These are phyloP conservation scores for Aspergillus amoenus DNA, from an alignment of 2,329 filamentous ascomycete species.

Conservation along the genomic window DNA sequence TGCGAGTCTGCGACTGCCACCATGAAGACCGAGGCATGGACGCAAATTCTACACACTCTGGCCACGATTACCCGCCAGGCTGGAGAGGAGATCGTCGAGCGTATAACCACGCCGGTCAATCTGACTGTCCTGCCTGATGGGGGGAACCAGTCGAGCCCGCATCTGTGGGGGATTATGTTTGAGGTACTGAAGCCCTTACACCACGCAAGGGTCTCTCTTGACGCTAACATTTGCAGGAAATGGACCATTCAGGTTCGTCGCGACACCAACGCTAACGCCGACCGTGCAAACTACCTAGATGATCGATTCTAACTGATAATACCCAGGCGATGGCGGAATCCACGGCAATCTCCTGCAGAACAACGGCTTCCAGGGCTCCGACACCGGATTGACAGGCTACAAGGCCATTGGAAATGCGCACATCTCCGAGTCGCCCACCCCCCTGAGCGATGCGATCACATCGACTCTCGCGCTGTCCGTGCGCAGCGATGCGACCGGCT, in stretches of 20 bases:
- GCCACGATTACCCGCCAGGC: too few relatives aligned
- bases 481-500: constrained; percentile 18
- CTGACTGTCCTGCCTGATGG: constrained; percentile 25
- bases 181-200: too few relatives aligned
- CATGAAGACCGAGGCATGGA: too few relatives aligned
- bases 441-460: constrained; percentile 28
- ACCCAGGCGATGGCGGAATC: constrained; percentile 33
- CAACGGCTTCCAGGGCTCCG: constrained; percentile 34
- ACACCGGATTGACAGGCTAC: constrained; percentile 27
- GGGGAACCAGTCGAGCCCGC: constrained; percentile 33
- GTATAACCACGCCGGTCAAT: background rate
- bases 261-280: background rate
- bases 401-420: constrained; percentile 26
- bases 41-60: too few relatives aligned
- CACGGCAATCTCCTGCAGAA: constrained; percentile 35
- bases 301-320: background rate
- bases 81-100: too few relatives aligned
- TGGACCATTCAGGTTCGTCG: constrained; percentile 34
- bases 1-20: too few relatives aligned
- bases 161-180: constrained; percentile 32
- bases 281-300: background rate
- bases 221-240: constrained; percentile 26
- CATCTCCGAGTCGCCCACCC: constrained; percentile 26
- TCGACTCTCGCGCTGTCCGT: constrained; percentile 29
- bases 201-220: too few relatives aligned